Evolutionary conservation across 305 asterid genomes (phyloP), one percentile per base, ranked within the genome.

Genomic region (Fraxinus floribunda): DNA sequence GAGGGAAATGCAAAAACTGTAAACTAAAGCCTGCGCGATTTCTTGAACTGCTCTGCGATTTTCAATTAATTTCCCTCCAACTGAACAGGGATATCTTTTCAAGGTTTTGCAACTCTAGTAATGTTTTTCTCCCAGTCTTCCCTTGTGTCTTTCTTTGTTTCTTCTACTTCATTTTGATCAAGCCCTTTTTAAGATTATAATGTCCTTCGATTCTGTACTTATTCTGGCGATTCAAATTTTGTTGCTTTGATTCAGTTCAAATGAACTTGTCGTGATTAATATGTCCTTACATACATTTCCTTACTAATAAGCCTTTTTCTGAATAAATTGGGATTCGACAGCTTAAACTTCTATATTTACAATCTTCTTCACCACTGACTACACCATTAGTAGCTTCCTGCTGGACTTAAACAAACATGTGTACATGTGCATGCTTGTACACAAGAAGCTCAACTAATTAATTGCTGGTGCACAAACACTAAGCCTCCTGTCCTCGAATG

Each of bases 1-100:
- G 18, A 13, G 13, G 57, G 6, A 13, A 84, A 77, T 62, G 72
- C 70, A 30, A 70, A 79, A 68, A 24, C 82, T 4, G 6, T 34
- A 5, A 46, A 46, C 57, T 46, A n/a, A 46, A 13, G 57, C 57
- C 57, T 46, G 57, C 18, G 4, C 64, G 3, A 52, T 52, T 16
- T 52, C 3, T 52, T 52, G 64, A 68, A 71, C 73, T 18, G 79
- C 64, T 52, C 76, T 71, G 62, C 64, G 39, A 77, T 29, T 70
- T 81, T 84, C 39, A 52, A 80, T 16, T 15, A 13, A 16, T 4
- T 52, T 16, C 64, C 24, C 64, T 11, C 18, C 64, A 5, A 52
- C 7, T 52, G 22, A 52, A 52, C 22, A 52, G 18, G 16, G 57
- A 46, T 13, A 13, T 46, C 57, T 46, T 46, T 13, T 13, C 18